phyloP scores from a whole-genome alignment of 768 basidiomycete species.

The Xerocomellus dryophilus region DNA sequence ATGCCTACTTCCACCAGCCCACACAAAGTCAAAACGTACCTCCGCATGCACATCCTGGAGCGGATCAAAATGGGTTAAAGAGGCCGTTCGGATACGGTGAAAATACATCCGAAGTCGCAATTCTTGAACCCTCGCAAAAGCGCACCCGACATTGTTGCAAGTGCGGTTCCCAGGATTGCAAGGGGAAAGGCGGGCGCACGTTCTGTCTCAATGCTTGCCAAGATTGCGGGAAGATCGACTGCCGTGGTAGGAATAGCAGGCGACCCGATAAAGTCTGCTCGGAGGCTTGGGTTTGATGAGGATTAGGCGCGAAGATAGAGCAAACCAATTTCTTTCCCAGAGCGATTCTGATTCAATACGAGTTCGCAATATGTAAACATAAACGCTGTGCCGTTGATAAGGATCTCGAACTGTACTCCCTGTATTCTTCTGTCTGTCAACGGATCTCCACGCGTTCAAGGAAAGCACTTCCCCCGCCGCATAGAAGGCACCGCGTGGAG shows the following conservation, averaged over 20 bases:
- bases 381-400: conserved; percentile 4
- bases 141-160: conserved; percentile 80
- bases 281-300: conserved; percentile 45
- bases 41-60: conserved; percentile 23
- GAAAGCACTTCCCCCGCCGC: not conserved
- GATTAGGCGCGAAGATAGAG: not conserved
- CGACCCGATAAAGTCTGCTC: conserved; percentile 72
- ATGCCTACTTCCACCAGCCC: conserved; percentile 33
- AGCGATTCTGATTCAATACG: not conserved
- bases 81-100: conserved; percentile 29
- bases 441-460: not conserved
- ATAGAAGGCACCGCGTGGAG: not conserved
- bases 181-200: conserved; percentile 74
- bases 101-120: conserved; percentile 24
- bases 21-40: conserved; percentile 22
- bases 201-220: conserved; percentile 76
- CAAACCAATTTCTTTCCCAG: not conserved
- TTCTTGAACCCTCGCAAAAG: conserved; percentile 45
- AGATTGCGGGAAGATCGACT: conserved; percentile 80
- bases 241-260: conserved; percentile 73
- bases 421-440: not conserved
- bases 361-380: conserved; percentile 12
- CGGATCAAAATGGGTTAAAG: conserved; percentile 29
- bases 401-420: conserved; percentile 2
- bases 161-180: conserved; percentile 77